Percentiles rank a stretch among this genome's conserved stretches.
Evolutionary conservation across 2,329 filamentous ascomycete species (phyloP).

Genomic region (Graphium sp.): DNA sequence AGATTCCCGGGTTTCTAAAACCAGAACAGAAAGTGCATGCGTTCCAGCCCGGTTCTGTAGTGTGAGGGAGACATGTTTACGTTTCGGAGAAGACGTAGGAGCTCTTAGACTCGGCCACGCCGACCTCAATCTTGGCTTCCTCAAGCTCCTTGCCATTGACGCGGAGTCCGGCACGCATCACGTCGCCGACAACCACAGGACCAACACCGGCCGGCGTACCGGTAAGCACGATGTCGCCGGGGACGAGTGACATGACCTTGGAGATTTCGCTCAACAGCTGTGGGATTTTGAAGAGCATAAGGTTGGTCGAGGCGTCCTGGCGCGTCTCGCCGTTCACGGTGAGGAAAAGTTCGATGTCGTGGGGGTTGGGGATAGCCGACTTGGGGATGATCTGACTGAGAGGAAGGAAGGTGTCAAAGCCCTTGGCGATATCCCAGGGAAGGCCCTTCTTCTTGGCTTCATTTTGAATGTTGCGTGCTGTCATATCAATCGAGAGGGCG

Average conservation of each 20-base stretch:
- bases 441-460: slow-evolving; percentile 95
- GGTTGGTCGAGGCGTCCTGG: slow-evolving; percentile 76
- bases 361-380: slow-evolving; percentile 65
- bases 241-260: slow-evolving; percentile 82
- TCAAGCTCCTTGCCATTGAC: slow-evolving; percentile 69
- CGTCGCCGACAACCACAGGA: slow-evolving; percentile 66
- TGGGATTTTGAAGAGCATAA: slow-evolving; percentile 90
- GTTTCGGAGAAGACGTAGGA: slow-evolving; percentile 65
- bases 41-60: no score
- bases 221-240: slow-evolving; percentile 88
- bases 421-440: slow-evolving; percentile 92
- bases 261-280: slow-evolving; percentile 81
- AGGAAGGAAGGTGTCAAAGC: slow-evolving; percentile 93
- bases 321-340: slow-evolving; percentile 63
- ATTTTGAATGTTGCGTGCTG: slow-evolving; percentile 84
- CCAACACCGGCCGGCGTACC: slow-evolving; percentile 95
- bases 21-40: no score
- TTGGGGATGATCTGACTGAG: slow-evolving; percentile 71
- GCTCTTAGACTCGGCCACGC: slow-evolving; percentile 62
- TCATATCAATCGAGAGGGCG: slow-evolving; percentile 91
- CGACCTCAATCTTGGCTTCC: slow-evolving; percentile 71
- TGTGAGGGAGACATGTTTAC: no score
- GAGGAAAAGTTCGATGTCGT: slow-evolving; percentile 74
- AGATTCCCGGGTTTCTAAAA: no score
- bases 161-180: slow-evolving; percentile 70